Evolutionary conservation across 495 filamentous ascomycete species (phyloP).

Genomic region (Penicillium dipodomyicola): DNA sequence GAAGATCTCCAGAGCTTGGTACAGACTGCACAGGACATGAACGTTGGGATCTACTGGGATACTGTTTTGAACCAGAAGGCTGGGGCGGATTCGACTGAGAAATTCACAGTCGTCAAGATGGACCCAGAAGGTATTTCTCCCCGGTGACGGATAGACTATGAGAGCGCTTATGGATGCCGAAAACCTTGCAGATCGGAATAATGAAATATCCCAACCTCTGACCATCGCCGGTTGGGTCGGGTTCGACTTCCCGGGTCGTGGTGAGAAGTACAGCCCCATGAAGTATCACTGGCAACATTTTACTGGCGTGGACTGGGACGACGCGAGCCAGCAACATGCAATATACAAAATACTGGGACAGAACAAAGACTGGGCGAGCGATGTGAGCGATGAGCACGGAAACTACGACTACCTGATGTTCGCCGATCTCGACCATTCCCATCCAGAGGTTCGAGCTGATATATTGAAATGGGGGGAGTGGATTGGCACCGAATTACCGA

Average conservation of each 20-base stretch:
- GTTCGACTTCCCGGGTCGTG: conserved; percentile 63
- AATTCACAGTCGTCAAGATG: conserved; percentile 58
- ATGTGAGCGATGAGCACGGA: conserved; percentile 64
- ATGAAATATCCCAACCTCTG: conserved; percentile 53
- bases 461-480: conserved; percentile 68
- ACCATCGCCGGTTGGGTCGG: conserved; percentile 67
- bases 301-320: conserved; percentile 66
- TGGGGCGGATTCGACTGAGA: conserved; percentile 63
- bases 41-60: conserved; percentile 67
- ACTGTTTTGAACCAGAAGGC: conserved; percentile 76
- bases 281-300: conserved; percentile 71
- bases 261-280: conserved; percentile 55
- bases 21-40: conserved; percentile 47
- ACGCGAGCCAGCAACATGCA: conserved; percentile 51
- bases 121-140: conserved; percentile 44
- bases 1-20: conserved; percentile 56
- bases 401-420: conserved; percentile 74
- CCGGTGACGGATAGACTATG: neutral
- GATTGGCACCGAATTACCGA: conserved; percentile 56
- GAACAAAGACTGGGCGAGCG: conserved; percentile 60
- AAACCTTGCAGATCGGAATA: conserved; percentile 47
- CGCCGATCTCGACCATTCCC: conserved; percentile 64
- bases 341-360: conserved; percentile 67
- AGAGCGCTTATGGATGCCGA: neutral
- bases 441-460: conserved; percentile 63